phyloP scores from a whole-genome alignment of 2,329 filamentous ascomycete species.

The Coniochaeta prunicola region DNA sequence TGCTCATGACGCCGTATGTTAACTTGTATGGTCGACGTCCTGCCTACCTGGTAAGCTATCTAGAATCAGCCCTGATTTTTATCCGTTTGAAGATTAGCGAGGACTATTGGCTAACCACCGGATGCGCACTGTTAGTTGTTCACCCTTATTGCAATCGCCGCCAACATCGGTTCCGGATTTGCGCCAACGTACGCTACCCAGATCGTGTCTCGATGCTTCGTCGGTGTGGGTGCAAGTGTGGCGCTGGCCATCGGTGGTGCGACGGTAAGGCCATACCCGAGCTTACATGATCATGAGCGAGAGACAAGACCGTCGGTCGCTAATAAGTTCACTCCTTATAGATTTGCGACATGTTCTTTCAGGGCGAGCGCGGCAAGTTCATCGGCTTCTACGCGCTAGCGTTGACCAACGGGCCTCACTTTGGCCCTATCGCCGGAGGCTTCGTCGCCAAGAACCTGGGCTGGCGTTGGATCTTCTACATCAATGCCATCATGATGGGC shows the following conservation, averaged over 20 bases:
- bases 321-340: background rate
- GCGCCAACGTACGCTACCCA: constrained; percentile 10
- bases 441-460: constrained; percentile 18
- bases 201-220: constrained; percentile 10
- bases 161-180: constrained; percentile 16
- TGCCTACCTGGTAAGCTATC: constrained; percentile 19
- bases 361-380: constrained; percentile 16
- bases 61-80: too few species aligned
- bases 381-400: constrained; percentile 15
- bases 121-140: background rate
- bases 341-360: constrained; percentile 14
- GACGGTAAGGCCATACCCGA: background rate
- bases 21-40: constrained; percentile 25
- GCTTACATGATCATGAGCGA: background rate
- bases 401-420: constrained; percentile 12
- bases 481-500: constrained; percentile 16
- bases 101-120: background rate
- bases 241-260: constrained; percentile 11
- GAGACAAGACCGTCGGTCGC: background rate
- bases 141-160: constrained; percentile 17
- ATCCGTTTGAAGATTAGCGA: background rate
- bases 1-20: constrained; percentile 17
- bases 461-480: constrained; percentile 17
- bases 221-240: constrained; percentile 8
- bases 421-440: constrained; percentile 13